These are phyloP conservation scores for Hygrocybe coccinea DNA, from an alignment of 768 basidiomycete species.

Conservation along the genomic window DNA sequence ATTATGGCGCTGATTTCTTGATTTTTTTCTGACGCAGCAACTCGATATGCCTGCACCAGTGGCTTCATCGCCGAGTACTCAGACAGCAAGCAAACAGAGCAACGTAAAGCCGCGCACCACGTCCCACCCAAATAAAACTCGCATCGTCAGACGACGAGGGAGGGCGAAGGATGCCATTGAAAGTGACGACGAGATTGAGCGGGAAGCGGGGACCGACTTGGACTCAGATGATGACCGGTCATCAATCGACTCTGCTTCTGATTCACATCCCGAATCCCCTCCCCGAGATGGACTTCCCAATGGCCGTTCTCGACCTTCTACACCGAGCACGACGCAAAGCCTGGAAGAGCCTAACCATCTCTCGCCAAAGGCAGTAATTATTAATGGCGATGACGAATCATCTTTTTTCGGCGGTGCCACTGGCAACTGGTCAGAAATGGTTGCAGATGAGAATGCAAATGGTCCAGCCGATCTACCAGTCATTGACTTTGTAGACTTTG, in stretches of 20 bases:
- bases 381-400: conserved; percentile 25
- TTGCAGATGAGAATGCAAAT: conserved; percentile 63
- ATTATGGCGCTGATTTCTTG: background rate
- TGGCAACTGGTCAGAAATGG: conserved; percentile 79
- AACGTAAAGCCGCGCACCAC: conserved; percentile 33
- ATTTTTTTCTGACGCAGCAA: background rate
- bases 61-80: conserved; percentile 32
- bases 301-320: conserved; percentile 50
- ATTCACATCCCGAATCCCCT: conserved; percentile 67
- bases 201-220: conserved; percentile 67
- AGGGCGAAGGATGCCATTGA: conserved; percentile 53
- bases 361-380: conserved; percentile 10
- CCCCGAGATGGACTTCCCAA: conserved; percentile 57
- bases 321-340: conserved; percentile 66
- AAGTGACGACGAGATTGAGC: conserved; percentile 75
- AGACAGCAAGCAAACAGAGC: conserved; percentile 26
- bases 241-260: conserved; percentile 54
- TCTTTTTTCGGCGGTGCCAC: conserved; percentile 53
- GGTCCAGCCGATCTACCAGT: conserved; percentile 68
- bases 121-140: conserved; percentile 37
- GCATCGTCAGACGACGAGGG: conserved; percentile 56
- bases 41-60: conserved; percentile 44
- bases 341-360: conserved; percentile 39
- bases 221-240: conserved; percentile 60
- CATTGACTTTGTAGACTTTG: conserved; percentile 72